Percentiles rank a stretch among this genome's conserved stretches.
Evolutionary conservation across 176 grass and related monocot species (phyloP).

Genomic region (Leersia perrieri): DNA sequence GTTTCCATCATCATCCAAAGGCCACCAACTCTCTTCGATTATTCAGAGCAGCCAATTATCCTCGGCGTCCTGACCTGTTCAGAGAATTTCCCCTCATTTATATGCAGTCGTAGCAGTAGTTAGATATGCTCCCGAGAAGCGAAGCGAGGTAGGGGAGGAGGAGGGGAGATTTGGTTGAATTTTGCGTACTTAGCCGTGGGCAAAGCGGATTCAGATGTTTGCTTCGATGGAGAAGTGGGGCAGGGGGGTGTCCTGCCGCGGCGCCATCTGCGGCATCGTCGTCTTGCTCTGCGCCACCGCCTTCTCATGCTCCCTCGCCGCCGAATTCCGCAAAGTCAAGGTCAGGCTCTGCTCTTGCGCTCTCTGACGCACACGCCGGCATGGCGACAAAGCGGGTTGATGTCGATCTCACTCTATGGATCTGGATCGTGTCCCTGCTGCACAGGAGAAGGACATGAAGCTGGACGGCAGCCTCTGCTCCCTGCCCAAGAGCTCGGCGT

Average conservation of each 20-base stretch:
- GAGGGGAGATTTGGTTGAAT: not conserved
- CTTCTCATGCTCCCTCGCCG: conserved; percentile 82
- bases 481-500: conserved; percentile 68
- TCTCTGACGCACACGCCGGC: not conserved
- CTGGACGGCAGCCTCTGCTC: conserved; percentile 90
- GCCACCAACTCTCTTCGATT: conserved; percentile 20
- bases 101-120: not conserved
- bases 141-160: not conserved
- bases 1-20: conserved; percentile 17
- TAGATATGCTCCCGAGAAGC: not conserved
- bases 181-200: not conserved
- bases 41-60: conserved; percentile 9
- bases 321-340: conserved; percentile 83
- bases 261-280: conserved; percentile 46
- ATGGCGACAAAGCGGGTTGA: not conserved
- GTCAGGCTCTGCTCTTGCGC: conserved; percentile 11
- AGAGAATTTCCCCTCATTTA: conserved; percentile 25
- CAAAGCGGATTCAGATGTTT: not conserved
- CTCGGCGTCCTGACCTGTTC: conserved; percentile 2
- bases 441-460: conserved; percentile 72
- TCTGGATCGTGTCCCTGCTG: conserved; percentile 28
- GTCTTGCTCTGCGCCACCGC: conserved; percentile 51
- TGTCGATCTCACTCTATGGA: conserved; percentile 1
- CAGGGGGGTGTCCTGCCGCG: conserved; percentile 25
- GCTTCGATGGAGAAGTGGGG: conserved; percentile 32